phyloP scores from a whole-genome alignment of 2,329 filamentous ascomycete species.

The Fusarium goolgardi region DNA sequence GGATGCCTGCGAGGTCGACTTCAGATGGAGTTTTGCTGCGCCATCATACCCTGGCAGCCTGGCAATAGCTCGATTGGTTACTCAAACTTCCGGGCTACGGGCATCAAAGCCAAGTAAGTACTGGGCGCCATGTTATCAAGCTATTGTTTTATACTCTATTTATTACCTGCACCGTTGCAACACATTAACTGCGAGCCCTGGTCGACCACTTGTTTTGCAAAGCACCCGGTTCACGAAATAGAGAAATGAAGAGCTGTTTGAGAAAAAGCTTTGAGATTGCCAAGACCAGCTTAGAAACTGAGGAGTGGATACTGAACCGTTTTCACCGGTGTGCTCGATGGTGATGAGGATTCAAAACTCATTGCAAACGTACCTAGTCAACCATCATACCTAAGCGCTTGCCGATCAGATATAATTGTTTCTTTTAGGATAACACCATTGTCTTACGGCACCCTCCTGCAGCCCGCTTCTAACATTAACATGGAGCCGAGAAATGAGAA shows the following conservation, averaged over 20 bases:
- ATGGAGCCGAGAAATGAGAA: slow-evolving; percentile 33
- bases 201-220: slow-evolving; percentile 7
- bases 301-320: slow-evolving; percentile 24
- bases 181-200: slow-evolving; percentile 19
- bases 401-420: slow-evolving; percentile 43
- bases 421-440: slow-evolving; percentile 38
- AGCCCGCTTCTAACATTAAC: neutral
- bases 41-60: slow-evolving; percentile 35
- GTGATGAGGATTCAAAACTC: slow-evolving; percentile 28
- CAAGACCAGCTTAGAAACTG: slow-evolving; percentile 19
- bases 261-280: neutral
- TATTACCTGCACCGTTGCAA: slow-evolving; percentile 3
- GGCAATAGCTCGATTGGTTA: slow-evolving; percentile 38
- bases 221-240: neutral
- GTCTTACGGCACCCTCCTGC: neutral
- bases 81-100: slow-evolving; percentile 25
- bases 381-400: slow-evolving; percentile 32
- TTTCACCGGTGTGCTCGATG: slow-evolving; percentile 17
- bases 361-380: slow-evolving; percentile 42
- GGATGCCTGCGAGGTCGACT: slow-evolving; percentile 19
- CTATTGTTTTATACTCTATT: neutral
- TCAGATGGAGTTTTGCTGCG: slow-evolving; percentile 35
- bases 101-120: slow-evolving; percentile 14
- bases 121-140: slow-evolving; percentile 23
- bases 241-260: slow-evolving; percentile 11